A percentile compares a stretch with the other conserved stretches of the same genome.
These are phyloP conservation scores for Coccinonectria pachysandricola DNA, from an alignment of 2,329 filamentous ascomycete species.

Conservation along the genomic window DNA sequence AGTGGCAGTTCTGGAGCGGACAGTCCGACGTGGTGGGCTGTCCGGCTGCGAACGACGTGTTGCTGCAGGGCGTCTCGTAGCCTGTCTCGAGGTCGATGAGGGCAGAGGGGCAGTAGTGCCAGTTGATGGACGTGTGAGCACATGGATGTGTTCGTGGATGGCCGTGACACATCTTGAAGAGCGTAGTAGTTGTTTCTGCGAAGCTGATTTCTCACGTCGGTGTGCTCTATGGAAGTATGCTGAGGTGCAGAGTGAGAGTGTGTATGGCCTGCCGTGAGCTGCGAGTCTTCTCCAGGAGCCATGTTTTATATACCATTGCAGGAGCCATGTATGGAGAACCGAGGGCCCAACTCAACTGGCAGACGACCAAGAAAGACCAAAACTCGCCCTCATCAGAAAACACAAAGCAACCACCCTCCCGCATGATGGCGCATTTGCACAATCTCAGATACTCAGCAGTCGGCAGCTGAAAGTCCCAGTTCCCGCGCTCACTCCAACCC, in stretches of 20 bases:
- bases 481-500: too few species aligned
- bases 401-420: too few species aligned
- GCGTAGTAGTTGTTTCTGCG: neutral
- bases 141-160: conserved; percentile 43
- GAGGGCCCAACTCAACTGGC: neutral
- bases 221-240: too few species aligned
- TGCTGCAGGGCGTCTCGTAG: conserved; percentile 38
- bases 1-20: conserved; percentile 41
- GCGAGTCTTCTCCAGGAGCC: too few species aligned
- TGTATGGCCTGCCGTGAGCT: neutral
- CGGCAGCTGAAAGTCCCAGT: too few species aligned
- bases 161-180: conserved; percentile 40
- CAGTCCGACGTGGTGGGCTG: conserved; percentile 35
- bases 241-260: conserved; percentile 1
- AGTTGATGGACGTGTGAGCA: conserved; percentile 43
- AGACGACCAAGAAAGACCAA: conserved; percentile 4
- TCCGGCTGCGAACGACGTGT: conserved; percentile 35
- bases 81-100: conserved; percentile 39
- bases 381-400: too few species aligned
- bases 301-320: too few species aligned
- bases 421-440: too few species aligned
- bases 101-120: conserved; percentile 40
- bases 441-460: neutral
- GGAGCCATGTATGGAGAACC: conserved; percentile 1
- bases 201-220: too few species aligned